Evolutionary conservation across 768 basidiomycete species (phyloP).

Genomic region (Pleurotus giganteus): DNA sequence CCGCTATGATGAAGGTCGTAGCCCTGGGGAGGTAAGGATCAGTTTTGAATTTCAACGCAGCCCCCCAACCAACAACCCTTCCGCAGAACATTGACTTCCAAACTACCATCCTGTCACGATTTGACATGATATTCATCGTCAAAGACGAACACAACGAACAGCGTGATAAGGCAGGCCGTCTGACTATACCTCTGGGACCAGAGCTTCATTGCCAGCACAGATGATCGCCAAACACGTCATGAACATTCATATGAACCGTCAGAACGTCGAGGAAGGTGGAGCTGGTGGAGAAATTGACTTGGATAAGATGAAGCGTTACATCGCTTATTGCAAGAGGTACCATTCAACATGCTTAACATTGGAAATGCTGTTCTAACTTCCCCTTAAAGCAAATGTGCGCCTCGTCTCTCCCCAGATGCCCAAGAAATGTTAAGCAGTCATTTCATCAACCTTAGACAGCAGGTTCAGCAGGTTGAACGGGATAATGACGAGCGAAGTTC

Average conservation of each 20-base stretch:
- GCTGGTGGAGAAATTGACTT: slow-evolving; percentile 87
- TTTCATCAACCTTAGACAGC: slow-evolving; percentile 88
- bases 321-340: slow-evolving; percentile 93
- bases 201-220: slow-evolving; percentile 35
- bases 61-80: not conserved
- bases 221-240: slow-evolving; percentile 97
- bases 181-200: not conserved
- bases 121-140: slow-evolving; percentile 99
- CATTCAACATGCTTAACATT: slow-evolving; percentile 14
- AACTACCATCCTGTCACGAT: slow-evolving; percentile 96
- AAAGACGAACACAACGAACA: slow-evolving; percentile 96
- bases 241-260: slow-evolving; percentile 97
- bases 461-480: slow-evolving; percentile 92
- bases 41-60: slow-evolving; percentile 4
- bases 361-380: not conserved
- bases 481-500: slow-evolving; percentile 98
- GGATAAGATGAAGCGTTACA: slow-evolving; percentile 98
- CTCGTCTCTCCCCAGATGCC: slow-evolving; percentile 88
- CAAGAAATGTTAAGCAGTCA: slow-evolving; percentile 96
- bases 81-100: slow-evolving; percentile 92
- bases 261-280: slow-evolving; percentile 58
- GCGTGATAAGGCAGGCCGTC: slow-evolving; percentile 71
- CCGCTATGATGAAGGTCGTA: slow-evolving; percentile 93
- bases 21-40: slow-evolving; percentile 79
- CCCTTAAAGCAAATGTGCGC: slow-evolving; percentile 83